Conservation (phyloP, 306 rosid species). For the Bauhinia variegata region DNA sequence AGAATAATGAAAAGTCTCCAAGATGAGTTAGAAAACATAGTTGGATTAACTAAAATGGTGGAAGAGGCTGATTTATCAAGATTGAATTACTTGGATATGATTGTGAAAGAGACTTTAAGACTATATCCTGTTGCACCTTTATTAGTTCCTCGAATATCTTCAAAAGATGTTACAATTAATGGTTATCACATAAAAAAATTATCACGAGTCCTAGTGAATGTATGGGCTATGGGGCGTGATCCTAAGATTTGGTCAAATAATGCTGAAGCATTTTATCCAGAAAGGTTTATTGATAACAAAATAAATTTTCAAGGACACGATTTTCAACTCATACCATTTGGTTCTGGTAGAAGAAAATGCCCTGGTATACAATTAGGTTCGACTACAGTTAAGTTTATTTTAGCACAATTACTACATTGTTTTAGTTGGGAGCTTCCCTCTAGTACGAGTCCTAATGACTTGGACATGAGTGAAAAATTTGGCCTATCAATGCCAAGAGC, state of each 20-base stretch:
- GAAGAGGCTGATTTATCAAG: too few relatives aligned
- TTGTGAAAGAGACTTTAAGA: constrained; percentile 49
- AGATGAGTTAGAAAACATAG: too few relatives aligned
- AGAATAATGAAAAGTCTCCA: too few relatives aligned
- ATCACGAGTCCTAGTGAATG: constrained; percentile 37
- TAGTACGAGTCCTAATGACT: constrained; percentile 35
- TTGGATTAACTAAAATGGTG: too few relatives aligned
- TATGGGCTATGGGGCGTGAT: constrained; percentile 49
- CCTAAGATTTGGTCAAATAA: constrained; percentile 45
- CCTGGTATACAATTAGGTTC: constrained; percentile 53
- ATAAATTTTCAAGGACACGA: constrained; percentile 37
- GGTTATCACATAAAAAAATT: constrained; percentile 45
- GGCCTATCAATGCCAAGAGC: constrained; percentile 42
- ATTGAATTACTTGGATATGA: constrained; percentile 44
- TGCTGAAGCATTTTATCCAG: constrained; percentile 43
- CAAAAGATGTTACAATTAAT: constrained; percentile 34
- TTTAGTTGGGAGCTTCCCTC: constrained; percentile 51
- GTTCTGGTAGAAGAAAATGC: constrained; percentile 48
- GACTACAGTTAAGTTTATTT: constrained; percentile 1
- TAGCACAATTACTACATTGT: constrained; percentile 48
- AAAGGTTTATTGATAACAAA: constrained; percentile 35
- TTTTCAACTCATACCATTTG: constrained; percentile 50
- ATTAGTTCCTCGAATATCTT: constrained; percentile 36
- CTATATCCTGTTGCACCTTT: constrained; percentile 43
- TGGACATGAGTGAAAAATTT: too few relatives aligned